These are phyloP conservation scores for Croton setiger DNA, from an alignment of 441 rosid genomes.

Conservation along the genomic window DNA sequence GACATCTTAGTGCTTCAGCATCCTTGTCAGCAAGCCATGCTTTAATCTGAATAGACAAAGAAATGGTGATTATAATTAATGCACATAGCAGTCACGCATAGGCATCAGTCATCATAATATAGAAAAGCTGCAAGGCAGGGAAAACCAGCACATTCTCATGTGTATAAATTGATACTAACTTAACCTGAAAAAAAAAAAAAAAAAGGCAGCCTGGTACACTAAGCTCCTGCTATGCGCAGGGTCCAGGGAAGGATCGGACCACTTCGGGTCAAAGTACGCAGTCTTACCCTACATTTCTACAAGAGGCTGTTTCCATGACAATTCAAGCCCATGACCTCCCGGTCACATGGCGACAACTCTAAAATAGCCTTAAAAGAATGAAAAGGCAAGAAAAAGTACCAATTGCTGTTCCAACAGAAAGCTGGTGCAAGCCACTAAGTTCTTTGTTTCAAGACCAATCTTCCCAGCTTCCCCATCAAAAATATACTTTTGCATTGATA, in stretches of 20 bases:
- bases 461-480: conserved; percentile 86
- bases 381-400: conserved; percentile 40
- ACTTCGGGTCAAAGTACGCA: no score
- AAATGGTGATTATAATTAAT: conserved; percentile 11
- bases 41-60: conserved; percentile 47
- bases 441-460: conserved; percentile 77
- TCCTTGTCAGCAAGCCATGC: conserved; percentile 96
- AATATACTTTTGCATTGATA: conserved; percentile 75
- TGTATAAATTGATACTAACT: neutral
- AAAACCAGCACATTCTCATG: neutral
- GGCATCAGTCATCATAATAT: conserved; percentile 7
- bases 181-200: conserved; percentile 5
- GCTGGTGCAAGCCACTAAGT: conserved; percentile 80
- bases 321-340: no score
- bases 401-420: conserved; percentile 82
- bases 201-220: no score
- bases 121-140: neutral
- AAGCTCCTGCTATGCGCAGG: no score
- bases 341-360: no score
- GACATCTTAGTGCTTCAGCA: conserved; percentile 92
- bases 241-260: no score
- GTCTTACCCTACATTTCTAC: no score
- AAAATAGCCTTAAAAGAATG: neutral
- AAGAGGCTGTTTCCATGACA: no score
- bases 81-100: neutral